Percentiles rank a stretch among this genome's conserved stretches.
Evolutionary conservation across 495 filamentous ascomycete genomes (phyloP).

Genomic region (Monascus purpureus): DNA sequence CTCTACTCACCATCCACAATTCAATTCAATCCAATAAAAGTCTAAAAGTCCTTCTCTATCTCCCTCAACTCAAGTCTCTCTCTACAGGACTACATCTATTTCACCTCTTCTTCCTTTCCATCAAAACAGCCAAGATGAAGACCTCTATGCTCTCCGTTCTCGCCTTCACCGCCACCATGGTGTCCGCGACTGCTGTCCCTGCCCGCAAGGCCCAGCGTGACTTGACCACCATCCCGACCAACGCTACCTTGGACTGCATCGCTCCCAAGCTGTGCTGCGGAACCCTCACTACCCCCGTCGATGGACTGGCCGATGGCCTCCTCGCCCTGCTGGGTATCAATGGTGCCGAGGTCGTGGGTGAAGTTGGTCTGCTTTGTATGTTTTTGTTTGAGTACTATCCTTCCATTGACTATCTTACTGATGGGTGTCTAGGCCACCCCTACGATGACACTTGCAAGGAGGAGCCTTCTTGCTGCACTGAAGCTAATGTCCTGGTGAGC

Average conservation of each 20-base stretch:
- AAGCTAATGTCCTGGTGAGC: slow-evolving; percentile 23
- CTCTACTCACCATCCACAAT: too few relatives aligned
- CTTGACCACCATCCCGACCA: slow-evolving; percentile 1
- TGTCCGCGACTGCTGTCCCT: slow-evolving; percentile 3
- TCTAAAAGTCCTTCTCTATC: too few relatives aligned
- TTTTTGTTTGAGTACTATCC: neutral
- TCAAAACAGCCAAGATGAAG: slow-evolving; percentile 17
- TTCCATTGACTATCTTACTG: too few relatives aligned
- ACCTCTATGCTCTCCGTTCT: slow-evolving; percentile 16
- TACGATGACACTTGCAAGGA: slow-evolving; percentile 12
- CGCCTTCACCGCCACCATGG: slow-evolving; percentile 11
- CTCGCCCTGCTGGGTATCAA: slow-evolving; percentile 67
- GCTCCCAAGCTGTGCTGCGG: slow-evolving; percentile 19
- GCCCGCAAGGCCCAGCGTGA: slow-evolving; percentile 5
- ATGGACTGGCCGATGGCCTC: slow-evolving; percentile 52
- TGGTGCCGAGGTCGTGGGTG: slow-evolving; percentile 59
- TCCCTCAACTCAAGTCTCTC: too few relatives aligned
- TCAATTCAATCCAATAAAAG: too few relatives aligned
- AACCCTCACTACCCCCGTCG: slow-evolving; percentile 19
- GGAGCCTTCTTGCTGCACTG: slow-evolving; percentile 20
- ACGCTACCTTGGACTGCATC: slow-evolving; percentile 13
- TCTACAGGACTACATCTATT: too few relatives aligned
- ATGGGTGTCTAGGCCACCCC: slow-evolving; percentile 18
- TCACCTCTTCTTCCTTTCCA: too few relatives aligned
- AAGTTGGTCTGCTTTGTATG: slow-evolving; percentile 23